Conservation (phyloP, 2,329 filamentous ascomycete genomes). For the Lachnellula occidentalis region DNA sequence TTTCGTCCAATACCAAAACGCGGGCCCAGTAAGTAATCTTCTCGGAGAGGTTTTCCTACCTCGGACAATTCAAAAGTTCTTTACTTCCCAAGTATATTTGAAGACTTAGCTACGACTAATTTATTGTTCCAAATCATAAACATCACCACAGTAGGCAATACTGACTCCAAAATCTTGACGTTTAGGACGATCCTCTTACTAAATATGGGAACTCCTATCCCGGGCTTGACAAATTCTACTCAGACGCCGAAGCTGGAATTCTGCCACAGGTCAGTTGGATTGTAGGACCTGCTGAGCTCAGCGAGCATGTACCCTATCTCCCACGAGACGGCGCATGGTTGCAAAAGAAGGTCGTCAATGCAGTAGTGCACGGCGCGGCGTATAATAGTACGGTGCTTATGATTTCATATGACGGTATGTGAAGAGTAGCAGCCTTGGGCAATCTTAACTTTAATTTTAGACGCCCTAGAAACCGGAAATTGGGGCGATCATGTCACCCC, state of each 20-base stretch:
- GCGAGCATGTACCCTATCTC: conserved; percentile 47
- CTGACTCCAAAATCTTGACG: too few relatives aligned
- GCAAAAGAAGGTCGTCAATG: conserved; percentile 45
- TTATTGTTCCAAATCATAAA: too few relatives aligned
- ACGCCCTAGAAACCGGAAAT: conserved; percentile 43
- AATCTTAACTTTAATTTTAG: not conserved
- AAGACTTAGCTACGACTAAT: too few relatives aligned
- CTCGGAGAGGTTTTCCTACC: too few relatives aligned
- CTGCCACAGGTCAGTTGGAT: conserved; percentile 48
- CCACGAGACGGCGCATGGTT: conserved; percentile 50
- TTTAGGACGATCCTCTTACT: conserved; percentile 30
- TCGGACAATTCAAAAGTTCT: too few relatives aligned
- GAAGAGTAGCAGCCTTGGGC: not conserved
- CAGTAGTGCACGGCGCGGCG: conserved; percentile 43
- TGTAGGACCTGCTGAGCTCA: conserved; percentile 43
- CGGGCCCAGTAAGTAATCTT: conserved; percentile 17
- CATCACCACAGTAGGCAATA: too few relatives aligned
- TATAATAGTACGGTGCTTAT: conserved; percentile 45
- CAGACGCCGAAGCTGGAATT: conserved; percentile 42
- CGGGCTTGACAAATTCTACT: conserved; percentile 42
- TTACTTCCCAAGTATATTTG: too few relatives aligned
- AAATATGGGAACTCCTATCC: conserved; percentile 32
- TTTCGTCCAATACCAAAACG: conserved; percentile 41
- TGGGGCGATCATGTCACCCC: conserved; percentile 51
- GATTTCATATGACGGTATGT: conserved; percentile 43